Evolutionary conservation across 2,329 filamentous ascomycete genomes (phyloP), one percentile per base, ranked within the genome.

Genomic region (Alternaria metachromatica): DNA sequence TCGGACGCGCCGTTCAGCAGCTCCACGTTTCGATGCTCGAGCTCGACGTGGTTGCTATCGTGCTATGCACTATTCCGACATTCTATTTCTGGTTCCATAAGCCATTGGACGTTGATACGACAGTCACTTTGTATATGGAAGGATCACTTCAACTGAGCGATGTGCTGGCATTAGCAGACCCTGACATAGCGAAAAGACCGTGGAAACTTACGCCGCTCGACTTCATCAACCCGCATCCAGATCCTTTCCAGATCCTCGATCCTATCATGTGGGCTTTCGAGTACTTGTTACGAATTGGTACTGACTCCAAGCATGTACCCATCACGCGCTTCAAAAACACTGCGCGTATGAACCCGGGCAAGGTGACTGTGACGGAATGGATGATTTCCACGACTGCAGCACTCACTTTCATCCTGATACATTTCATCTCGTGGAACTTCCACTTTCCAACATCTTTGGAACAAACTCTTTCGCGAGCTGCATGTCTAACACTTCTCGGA

Each of bases 81-180:
- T 21, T 23, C 12, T 33, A 51, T 7, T 33, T 21, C 12, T 33
- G 18, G 48, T 26, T 28, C 11, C 25, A 49, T 15, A 51, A 51
- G 28, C 49, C 28, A 5, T 5, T 21, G 8, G 49, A 51, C 3
- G 28, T 37, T 37, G 49, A 37, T 5, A 37, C 18, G 28, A 3
- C 28, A 2, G 28, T 12, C 0, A 51, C 20, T 2, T 7, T 53
- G 2, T 0, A 53, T 5, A 5, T 53, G 0, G 20, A 1, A 6
- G 49, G 49, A 37, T 53, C 49, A 13, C 49, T 53, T 2, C 5
- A 3, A 41, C 6, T n/a, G 6, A 9, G 2, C 0, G 49, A 37
- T 53, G 9, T 25, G 5, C 10, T 23, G 13, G 49, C 20, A 1
- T 37, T 53, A n/a, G 49, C 26, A 11, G n/a, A 12, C 26, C 15